A percentile compares a stretch with the other conserved stretches of the same genome.
phyloP scores from a whole-genome alignment of 495 filamentous ascomycete species.

The Podospora comata region DNA sequence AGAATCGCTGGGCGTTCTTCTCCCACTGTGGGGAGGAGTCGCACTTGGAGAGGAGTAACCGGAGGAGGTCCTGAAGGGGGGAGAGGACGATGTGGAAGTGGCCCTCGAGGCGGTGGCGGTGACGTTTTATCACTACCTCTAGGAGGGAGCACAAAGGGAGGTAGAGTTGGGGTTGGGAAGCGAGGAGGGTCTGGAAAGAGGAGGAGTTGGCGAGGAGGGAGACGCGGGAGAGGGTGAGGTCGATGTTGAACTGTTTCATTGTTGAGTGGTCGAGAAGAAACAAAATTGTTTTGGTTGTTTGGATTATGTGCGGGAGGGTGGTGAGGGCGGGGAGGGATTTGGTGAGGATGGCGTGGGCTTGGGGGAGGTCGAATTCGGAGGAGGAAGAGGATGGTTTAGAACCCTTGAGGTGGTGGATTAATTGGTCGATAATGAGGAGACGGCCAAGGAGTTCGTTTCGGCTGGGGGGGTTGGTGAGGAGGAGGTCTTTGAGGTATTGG shows the following conservation, averaged over 20 bases:
- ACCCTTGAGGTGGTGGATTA: slow-evolving; percentile 29
- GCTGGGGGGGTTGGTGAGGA: slow-evolving; percentile 14
- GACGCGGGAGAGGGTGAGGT: slow-evolving; percentile 58
- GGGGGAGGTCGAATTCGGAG: slow-evolving; percentile 29
- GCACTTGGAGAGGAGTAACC: slow-evolving; percentile 49
- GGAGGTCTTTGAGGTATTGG: slow-evolving; percentile 25
- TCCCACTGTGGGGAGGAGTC: slow-evolving; percentile 32
- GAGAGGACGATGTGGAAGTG: slow-evolving; percentile 67
- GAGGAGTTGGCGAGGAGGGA: slow-evolving; percentile 48
- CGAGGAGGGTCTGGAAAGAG: slow-evolving; percentile 9
- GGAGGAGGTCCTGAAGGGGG: slow-evolving; percentile 61
- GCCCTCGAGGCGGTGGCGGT: slow-evolving; percentile 45
- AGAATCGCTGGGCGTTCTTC: slow-evolving; percentile 58
- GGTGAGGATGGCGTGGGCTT: slow-evolving; percentile 32
- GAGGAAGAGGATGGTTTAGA: slow-evolving; percentile 10
- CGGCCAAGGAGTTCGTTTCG: slow-evolving; percentile 12
- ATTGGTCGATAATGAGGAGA: slow-evolving; percentile 25
- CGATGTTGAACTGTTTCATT: slow-evolving; percentile 69
- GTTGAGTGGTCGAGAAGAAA: slow-evolving; percentile 57
- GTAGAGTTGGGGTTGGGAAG: slow-evolving; percentile 38
- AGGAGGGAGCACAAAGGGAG: slow-evolving; percentile 60
- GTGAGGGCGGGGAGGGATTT: slow-evolving; percentile 9
- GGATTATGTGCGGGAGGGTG: slow-evolving; percentile 46
- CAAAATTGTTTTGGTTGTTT: slow-evolving; percentile 53
- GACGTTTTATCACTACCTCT: slow-evolving; percentile 54